Evolutionary conservation across 108 stramenopile species (phyloP).

Genomic region (Schizochytrium sp.): DNA sequence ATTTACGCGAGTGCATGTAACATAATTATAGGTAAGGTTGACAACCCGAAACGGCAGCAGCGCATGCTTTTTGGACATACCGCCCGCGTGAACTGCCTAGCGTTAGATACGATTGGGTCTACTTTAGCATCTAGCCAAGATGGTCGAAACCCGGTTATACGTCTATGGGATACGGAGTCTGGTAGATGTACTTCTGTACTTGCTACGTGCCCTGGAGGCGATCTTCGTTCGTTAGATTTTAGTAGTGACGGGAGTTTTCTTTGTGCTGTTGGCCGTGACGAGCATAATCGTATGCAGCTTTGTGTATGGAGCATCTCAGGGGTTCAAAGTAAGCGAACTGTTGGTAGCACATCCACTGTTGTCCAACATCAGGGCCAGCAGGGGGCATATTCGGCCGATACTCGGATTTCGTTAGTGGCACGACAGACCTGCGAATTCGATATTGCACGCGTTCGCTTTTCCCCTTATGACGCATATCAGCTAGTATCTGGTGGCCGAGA

Average conservation of each 20-base stretch:
- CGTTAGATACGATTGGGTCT: not conserved
- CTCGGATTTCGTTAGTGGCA: slow-evolving; percentile 3
- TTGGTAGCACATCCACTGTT: not conserved
- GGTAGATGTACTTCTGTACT: slow-evolving; percentile 12
- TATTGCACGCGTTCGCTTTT: slow-evolving; percentile 55
- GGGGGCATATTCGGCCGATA: not conserved
- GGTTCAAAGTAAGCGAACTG: not conserved
- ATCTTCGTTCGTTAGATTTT: not conserved
- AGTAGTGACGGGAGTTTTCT: slow-evolving; percentile 29
- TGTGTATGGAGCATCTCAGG: slow-evolving; percentile 29
- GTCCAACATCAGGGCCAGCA: not conserved
- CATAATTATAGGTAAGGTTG: slow-evolving; percentile 33
- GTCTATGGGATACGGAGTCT: slow-evolving; percentile 8
- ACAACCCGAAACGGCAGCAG: slow-evolving; percentile 4
- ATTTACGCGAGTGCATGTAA: slow-evolving; percentile 35
- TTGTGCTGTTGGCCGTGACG: slow-evolving; percentile 34
- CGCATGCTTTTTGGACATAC: slow-evolving; percentile 41
- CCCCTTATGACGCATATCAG: slow-evolving; percentile 59
- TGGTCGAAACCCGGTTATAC: slow-evolving; percentile 39
- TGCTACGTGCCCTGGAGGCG: slow-evolving; percentile 24
- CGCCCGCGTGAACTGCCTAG: slow-evolving; percentile 22
- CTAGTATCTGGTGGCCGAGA: slow-evolving; percentile 79
- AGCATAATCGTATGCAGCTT: slow-evolving; percentile 55
- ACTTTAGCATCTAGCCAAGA: not conserved
- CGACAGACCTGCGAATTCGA: slow-evolving; percentile 67